phyloP scores from a whole-genome alignment of 1,284 basidiomycete species.

The Irpex sp. region DNA sequence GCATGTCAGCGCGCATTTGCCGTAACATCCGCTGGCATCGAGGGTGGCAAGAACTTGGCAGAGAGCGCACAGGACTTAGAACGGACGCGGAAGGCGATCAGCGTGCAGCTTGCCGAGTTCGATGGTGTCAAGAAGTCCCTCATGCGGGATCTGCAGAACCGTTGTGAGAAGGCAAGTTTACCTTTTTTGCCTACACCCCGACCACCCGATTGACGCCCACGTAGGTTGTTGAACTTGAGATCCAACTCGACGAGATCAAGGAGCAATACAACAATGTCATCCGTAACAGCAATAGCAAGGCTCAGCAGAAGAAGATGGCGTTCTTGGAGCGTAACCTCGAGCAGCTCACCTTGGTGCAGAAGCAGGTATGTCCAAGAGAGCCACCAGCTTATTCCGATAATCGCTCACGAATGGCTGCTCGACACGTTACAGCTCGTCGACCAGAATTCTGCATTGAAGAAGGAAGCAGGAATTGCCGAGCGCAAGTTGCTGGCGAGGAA shows the following conservation, averaged over 20 bases:
- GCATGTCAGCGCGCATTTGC: constrained; percentile 84
- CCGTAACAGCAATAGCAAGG: constrained; percentile 95
- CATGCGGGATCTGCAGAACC: constrained; percentile 98
- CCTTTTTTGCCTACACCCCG: constrained; percentile 3
- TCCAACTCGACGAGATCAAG: constrained; percentile 97
- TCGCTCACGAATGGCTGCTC: constrained; percentile 14
- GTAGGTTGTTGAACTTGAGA: constrained; percentile 98
- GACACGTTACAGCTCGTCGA: constrained; percentile 77
- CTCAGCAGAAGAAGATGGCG: constrained; percentile 99
- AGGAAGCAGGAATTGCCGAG: constrained; percentile 96
- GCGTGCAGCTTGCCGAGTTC: constrained; percentile 96
- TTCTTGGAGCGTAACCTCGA: constrained; percentile 98
- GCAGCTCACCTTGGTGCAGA: constrained; percentile 94
- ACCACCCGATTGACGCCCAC: constrained; percentile 13
- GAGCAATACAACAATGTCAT: constrained; percentile 99
- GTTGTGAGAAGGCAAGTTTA: constrained; percentile 89
- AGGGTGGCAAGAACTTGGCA: constrained; percentile 94
- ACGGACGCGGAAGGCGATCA: constrained; percentile 94
- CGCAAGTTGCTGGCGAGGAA: constrained; percentile 94
- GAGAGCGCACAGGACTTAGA: constrained; percentile 98
- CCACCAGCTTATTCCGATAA: constrained; percentile 1
- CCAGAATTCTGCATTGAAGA: constrained; percentile 97
- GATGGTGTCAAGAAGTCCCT: constrained; percentile 98
- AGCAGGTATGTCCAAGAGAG: constrained; percentile 61
- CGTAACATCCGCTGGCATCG: constrained; percentile 93